phyloP scores from a whole-genome alignment of 2,329 filamentous ascomycete species.

The Diaporthe sp. region DNA sequence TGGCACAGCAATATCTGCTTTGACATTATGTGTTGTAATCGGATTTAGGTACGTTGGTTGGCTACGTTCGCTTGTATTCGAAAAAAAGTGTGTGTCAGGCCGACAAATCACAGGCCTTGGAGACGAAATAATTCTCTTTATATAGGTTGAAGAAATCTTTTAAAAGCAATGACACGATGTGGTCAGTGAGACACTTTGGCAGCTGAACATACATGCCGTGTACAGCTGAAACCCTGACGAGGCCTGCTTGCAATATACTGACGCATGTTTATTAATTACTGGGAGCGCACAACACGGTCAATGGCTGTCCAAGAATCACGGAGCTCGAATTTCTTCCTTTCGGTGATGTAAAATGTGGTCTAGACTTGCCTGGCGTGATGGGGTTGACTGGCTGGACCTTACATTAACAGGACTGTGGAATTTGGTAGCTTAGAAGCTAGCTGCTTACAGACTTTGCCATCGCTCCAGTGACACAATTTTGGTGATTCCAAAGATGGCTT shows the following conservation, averaged over 20 bases:
- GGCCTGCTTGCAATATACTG: background rate
- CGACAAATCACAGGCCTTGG: background rate
- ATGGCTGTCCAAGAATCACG: background rate
- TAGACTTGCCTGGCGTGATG: background rate
- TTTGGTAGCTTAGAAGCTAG: background rate
- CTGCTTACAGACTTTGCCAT: background rate
- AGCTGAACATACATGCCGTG: background rate
- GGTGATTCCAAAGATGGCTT: background rate
- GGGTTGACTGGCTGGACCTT: too few species aligned
- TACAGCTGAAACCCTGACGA: background rate
- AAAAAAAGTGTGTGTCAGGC: background rate
- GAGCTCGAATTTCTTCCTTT: background rate
- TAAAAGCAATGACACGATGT: background rate
- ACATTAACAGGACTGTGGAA: background rate
- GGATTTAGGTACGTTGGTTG: background rate
- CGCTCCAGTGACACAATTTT: background rate
- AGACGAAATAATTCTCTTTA: background rate
- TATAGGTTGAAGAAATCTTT: background rate
- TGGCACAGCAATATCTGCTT: background rate
- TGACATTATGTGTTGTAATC: background rate
- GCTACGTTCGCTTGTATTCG: background rate
- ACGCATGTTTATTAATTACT: background rate
- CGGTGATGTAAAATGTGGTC: background rate
- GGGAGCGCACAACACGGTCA: background rate
- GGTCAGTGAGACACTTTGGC: background rate